phyloP scores from a whole-genome alignment of 768 basidiomycete genomes.

The Favolaschia claudopus region DNA sequence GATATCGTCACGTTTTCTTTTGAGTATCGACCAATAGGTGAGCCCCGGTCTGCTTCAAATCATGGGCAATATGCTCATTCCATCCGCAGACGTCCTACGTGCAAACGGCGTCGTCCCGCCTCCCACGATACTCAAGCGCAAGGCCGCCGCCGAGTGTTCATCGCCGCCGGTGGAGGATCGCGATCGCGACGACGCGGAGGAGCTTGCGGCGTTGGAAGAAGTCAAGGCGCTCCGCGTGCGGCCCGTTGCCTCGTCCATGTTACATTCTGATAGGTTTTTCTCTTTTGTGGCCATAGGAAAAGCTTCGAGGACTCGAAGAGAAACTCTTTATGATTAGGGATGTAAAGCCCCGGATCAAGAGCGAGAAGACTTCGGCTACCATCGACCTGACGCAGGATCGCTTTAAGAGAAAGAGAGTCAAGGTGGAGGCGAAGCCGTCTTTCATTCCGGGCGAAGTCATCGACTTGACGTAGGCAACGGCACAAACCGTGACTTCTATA shows the following conservation, averaged over 20 bases:
- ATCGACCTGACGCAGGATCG: slow-evolving; percentile 6
- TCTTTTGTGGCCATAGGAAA: no score
- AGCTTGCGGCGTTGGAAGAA: not conserved
- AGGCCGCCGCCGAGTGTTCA: not conserved
- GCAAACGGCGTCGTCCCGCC: slow-evolving; percentile 19
- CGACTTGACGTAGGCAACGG: slow-evolving; percentile 7
- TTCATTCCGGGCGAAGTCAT: slow-evolving; percentile 5
- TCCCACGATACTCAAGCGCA: not conserved
- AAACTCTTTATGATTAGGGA: not conserved
- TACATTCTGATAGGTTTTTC: not conserved
- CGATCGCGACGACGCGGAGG: not conserved
- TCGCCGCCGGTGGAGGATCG: not conserved
- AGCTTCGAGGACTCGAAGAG: not conserved
- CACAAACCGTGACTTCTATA: not conserved
- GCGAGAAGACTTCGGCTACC: not conserved
- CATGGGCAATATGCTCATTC: not conserved
- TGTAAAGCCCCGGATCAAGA: not conserved
- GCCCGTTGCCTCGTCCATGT: not conserved
- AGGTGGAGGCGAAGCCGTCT: not conserved
- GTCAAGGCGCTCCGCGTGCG: slow-evolving; percentile 5
- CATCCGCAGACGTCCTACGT: slow-evolving; percentile 11
- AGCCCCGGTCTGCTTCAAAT: not conserved
- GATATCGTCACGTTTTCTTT: slow-evolving; percentile 19
- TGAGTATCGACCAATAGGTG: slow-evolving; percentile 22
- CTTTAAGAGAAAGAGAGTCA: slow-evolving; percentile 1